Percentiles rank a stretch among this genome's conserved stretches.
phyloP scores from a whole-genome alignment of 106 monocot genomes.

The Posidonia australis region DNA sequence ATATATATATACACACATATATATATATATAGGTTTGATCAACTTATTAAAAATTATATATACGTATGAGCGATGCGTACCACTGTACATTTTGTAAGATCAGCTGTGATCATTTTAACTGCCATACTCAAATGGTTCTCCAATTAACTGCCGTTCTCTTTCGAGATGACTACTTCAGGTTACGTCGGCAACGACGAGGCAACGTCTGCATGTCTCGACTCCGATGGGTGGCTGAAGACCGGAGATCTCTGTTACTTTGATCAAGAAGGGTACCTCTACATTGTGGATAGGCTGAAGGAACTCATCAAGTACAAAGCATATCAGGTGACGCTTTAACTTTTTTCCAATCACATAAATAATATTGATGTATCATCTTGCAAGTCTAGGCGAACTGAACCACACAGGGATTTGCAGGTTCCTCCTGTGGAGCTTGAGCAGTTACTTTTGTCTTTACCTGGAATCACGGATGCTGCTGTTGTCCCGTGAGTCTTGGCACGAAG shows the following conservation, averaged over 20 bases:
- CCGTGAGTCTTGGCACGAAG: too few relatives aligned
- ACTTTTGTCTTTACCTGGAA: too few relatives aligned
- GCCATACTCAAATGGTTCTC: too few relatives aligned
- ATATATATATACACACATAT: too few relatives aligned
- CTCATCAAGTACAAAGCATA: constrained; percentile 32
- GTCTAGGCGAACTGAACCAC: background rate
- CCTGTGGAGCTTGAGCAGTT: constrained; percentile 20
- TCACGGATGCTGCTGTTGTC: too few relatives aligned
- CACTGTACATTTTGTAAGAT: too few relatives aligned
- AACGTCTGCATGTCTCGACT: background rate
- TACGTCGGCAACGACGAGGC: constrained; percentile 11
- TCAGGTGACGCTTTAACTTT: background rate
- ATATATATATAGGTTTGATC: too few relatives aligned
- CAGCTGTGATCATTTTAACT: too few relatives aligned
- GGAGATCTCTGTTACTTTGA: constrained; percentile 29
- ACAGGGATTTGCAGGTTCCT: constrained; percentile 14
- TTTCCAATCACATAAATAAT: background rate
- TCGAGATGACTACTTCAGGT: constrained; percentile 9
- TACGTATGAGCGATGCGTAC: too few relatives aligned
- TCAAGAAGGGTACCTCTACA: constrained; percentile 17
- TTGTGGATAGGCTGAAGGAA: constrained; percentile 26
- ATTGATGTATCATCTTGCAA: background rate
- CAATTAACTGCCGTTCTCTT: too few relatives aligned
- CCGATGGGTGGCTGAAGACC: constrained; percentile 22
- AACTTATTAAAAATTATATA: too few relatives aligned